Percentiles rank a stretch among this genome's conserved stretches.
phyloP scores from a whole-genome alignment of 352 stramenopile genomes.

The Phytophthora melonis region DNA sequence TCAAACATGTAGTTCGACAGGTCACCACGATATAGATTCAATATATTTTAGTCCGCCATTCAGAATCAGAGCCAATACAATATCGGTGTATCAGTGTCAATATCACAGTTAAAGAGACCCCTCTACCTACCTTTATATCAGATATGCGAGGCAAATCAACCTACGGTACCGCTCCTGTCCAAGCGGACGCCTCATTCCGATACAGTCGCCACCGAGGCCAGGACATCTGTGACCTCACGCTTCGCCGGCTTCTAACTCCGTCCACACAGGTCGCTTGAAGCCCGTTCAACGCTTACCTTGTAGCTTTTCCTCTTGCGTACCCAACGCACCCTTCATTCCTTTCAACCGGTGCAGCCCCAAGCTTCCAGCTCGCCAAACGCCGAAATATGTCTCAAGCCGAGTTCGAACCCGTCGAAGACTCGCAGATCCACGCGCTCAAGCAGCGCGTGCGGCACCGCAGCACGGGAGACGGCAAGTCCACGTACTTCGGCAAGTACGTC shows the following conservation, averaged over 20 bases:
- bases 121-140: background rate
- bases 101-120: no score
- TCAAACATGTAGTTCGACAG: background rate
- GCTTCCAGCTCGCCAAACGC: background rate
- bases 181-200: slow-evolving; percentile 30
- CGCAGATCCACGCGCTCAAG: slow-evolving; percentile 55
- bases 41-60: no score
- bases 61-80: background rate
- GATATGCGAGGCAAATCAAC: background rate
- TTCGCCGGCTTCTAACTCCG: background rate
- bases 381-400: slow-evolving; percentile 27
- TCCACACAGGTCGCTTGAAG: background rate
- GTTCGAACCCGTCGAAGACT: slow-evolving; percentile 29
- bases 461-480: slow-evolving; percentile 78
- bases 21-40: background rate
- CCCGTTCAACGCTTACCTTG: slow-evolving; percentile 6
- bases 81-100: background rate
- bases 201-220: slow-evolving; percentile 7
- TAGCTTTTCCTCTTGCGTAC: slow-evolving; percentile 15
- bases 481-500: slow-evolving; percentile 91
- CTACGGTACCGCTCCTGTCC: slow-evolving; percentile 3
- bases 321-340: background rate
- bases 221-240: background rate
- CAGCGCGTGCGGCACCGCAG: slow-evolving; percentile 81
- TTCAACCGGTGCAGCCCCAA: background rate